Conservation (phyloP, 805 yeast species). For the Starmerella geochares region DNA sequence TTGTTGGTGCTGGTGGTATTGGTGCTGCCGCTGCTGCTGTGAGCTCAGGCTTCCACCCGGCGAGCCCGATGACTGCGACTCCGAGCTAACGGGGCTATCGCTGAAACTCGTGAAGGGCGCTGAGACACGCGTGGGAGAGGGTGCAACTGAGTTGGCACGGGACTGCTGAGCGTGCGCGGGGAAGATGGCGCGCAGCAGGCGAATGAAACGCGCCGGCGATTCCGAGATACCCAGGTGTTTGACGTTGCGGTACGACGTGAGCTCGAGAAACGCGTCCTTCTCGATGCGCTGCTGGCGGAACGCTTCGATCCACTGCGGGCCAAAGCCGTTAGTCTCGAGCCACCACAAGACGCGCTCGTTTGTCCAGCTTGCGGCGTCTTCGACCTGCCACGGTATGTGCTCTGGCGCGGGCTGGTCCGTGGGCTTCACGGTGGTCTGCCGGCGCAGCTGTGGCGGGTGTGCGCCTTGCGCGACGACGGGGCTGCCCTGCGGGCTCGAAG, state of each 20-base stretch:
- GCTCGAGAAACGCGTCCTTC: constrained; percentile 54
- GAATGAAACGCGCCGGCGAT: constrained; percentile 50
- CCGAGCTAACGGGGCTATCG: background rate
- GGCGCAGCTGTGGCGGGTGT: background rate
- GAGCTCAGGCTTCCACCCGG: background rate
- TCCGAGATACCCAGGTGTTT: constrained; percentile 35
- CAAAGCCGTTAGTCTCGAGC: constrained; percentile 60
- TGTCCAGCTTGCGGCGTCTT: constrained; percentile 47
- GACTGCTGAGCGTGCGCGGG: constrained; percentile 11
- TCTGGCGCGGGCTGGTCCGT: background rate
- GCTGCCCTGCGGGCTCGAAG: background rate
- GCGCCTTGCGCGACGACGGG: background rate
- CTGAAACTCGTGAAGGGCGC: background rate
- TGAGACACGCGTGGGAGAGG: constrained; percentile 7
- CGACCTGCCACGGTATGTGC: constrained; percentile 17
- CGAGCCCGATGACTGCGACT: background rate
- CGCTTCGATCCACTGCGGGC: constrained; percentile 60
- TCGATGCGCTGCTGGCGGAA: constrained; percentile 48
- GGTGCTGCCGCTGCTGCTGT: background rate
- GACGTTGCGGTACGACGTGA: constrained; percentile 60
- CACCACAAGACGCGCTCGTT: constrained; percentile 55
- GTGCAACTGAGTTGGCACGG: background rate
- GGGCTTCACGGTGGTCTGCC: constrained; percentile 11
- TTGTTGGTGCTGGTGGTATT: background rate
- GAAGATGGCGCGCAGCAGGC: constrained; percentile 37